Conservation (phyloP, 2,329 filamentous ascomycete genomes). For the Beauveria australis region DNA sequence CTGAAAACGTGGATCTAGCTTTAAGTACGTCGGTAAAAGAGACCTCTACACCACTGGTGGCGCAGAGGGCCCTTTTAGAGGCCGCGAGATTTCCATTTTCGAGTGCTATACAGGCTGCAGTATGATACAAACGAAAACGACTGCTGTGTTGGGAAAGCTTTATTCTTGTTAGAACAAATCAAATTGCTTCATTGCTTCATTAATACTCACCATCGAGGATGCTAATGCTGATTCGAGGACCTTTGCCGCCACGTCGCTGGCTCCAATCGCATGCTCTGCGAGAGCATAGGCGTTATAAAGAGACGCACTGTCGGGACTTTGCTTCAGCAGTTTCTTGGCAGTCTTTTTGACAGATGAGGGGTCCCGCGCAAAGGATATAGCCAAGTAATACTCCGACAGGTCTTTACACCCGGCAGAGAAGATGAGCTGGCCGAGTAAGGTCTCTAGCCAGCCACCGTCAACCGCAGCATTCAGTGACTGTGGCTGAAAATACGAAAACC, state of each 20-base stretch:
- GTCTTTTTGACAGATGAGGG: constrained; percentile 53
- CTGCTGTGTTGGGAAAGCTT: neutral
- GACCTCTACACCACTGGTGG: constrained; percentile 16
- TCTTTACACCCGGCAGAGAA: constrained; percentile 25
- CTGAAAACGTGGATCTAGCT: constrained; percentile 39
- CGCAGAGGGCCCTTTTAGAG: constrained; percentile 26
- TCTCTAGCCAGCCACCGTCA: neutral
- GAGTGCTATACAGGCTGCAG: constrained; percentile 63
- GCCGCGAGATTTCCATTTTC: constrained; percentile 14
- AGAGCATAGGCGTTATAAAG: constrained; percentile 76
- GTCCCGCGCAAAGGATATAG: constrained; percentile 53
- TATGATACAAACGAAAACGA: constrained; percentile 15
- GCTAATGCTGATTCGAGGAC: constrained; percentile 59
- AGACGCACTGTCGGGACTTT: constrained; percentile 50
- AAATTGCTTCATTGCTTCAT: no score
- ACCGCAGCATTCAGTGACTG: neutral
- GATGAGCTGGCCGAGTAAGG: constrained; percentile 38
- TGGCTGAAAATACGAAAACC: neutral
- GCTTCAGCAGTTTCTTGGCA: constrained; percentile 71
- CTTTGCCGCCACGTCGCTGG: constrained; percentile 48
- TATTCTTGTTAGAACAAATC: neutral
- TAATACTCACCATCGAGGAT: constrained; percentile 23
- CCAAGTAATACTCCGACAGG: constrained; percentile 62
- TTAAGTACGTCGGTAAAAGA: constrained; percentile 3
- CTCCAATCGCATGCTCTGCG: constrained; percentile 55